These are phyloP conservation scores for Smithsoniella earleae DNA, from an alignment of 163 green algal species.

Conservation along the genomic window DNA sequence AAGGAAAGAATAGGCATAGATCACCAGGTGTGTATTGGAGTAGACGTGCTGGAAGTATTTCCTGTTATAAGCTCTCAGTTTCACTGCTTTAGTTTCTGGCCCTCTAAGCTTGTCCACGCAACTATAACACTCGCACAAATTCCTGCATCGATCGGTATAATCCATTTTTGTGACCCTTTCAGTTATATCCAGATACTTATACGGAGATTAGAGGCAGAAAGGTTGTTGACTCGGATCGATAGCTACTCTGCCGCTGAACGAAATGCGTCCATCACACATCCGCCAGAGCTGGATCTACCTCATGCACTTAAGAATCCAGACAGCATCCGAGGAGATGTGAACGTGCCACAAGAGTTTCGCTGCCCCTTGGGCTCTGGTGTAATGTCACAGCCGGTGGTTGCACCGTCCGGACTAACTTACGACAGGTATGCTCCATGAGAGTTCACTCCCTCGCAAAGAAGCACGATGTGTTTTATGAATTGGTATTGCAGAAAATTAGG, in stretches of 20 bases:
- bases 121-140: too few relatives aligned
- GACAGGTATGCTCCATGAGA: too few relatives aligned
- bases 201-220: not conserved
- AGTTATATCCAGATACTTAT: constrained; percentile 28
- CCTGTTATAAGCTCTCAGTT: too few relatives aligned
- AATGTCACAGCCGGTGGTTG: constrained; percentile 43
- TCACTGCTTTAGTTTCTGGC: too few relatives aligned
- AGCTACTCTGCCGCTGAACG: too few relatives aligned
- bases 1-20: not conserved
- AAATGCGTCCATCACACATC: constrained; percentile 25
- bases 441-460: too few relatives aligned
- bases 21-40: not conserved
- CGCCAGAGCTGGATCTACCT: constrained; percentile 11
- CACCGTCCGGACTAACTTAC: constrained; percentile 38
- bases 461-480: too few relatives aligned
- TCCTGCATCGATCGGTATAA: too few relatives aligned
- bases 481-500: not conserved
- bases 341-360: constrained; percentile 36
- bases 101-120: too few relatives aligned
- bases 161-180: too few relatives aligned
- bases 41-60: too few relatives aligned
- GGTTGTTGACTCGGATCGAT: too few relatives aligned
- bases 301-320: not conserved
- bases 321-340: constrained; percentile 4
- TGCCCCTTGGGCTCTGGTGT: constrained; percentile 39